These are phyloP conservation scores for Sphaceloma murrayae DNA, from an alignment of 2,329 filamentous ascomycete species.

Conservation along the genomic window DNA sequence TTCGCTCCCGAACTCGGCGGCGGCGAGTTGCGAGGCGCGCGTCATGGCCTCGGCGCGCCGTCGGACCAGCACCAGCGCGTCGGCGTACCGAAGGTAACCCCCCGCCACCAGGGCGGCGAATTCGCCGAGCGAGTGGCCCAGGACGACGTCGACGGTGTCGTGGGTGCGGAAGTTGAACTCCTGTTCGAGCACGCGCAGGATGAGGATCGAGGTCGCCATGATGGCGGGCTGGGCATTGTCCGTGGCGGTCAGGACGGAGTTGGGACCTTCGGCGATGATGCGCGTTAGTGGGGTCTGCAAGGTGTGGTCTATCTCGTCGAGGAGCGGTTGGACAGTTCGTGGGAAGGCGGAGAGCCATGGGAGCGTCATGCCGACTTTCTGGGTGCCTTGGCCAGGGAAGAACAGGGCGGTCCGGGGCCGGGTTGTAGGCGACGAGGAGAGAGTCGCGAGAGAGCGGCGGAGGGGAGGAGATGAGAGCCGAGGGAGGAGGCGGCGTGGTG, in stretches of 20 bases:
- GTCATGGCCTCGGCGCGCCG: slow-evolving; percentile 76
- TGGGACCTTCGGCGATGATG: slow-evolving; percentile 72
- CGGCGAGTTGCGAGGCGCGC: slow-evolving; percentile 58
- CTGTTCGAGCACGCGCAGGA: slow-evolving; percentile 74
- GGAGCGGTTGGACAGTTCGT: slow-evolving; percentile 59
- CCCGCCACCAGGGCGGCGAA: slow-evolving; percentile 84
- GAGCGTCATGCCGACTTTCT: slow-evolving; percentile 30
- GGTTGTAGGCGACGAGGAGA: neutral
- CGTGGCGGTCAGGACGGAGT: slow-evolving; percentile 65
- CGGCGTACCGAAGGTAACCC: slow-evolving; percentile 66
- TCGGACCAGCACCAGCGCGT: slow-evolving; percentile 68
- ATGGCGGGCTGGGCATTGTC: slow-evolving; percentile 89
- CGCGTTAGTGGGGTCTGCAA: slow-evolving; percentile 65
- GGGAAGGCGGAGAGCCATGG: slow-evolving; percentile 86
- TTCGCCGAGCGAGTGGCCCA: slow-evolving; percentile 87
- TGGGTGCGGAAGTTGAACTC: slow-evolving; percentile 69
- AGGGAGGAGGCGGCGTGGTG: neutral
- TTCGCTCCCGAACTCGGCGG: slow-evolving; percentile 60
- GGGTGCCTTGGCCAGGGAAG: slow-evolving; percentile 33
- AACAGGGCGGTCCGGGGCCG: slow-evolving; percentile 29
- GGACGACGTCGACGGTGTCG: slow-evolving; percentile 66
- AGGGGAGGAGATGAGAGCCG: neutral
- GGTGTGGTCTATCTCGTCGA: slow-evolving; percentile 76
- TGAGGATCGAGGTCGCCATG: slow-evolving; percentile 87
- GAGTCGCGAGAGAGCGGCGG: slow-evolving; percentile 2